phyloP scores from a whole-genome alignment of 1,139 yeast genomes.

The Saccharomycopsis hybrid region DNA sequence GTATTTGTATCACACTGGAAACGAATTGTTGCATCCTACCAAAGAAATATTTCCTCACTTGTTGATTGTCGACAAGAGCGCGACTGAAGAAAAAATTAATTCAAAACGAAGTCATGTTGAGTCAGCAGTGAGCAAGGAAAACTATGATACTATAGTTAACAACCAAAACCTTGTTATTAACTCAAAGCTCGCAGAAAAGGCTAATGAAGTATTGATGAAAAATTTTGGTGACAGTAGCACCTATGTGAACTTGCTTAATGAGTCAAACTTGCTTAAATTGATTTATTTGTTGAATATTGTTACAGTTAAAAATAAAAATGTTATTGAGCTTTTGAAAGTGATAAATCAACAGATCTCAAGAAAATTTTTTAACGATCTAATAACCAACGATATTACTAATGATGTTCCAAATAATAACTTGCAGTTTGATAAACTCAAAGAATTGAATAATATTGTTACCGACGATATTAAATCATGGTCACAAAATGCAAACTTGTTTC shows the following conservation, averaged over 20 bases:
- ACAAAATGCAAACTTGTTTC: conserved; percentile 12
- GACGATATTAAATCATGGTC: conserved; percentile 18
- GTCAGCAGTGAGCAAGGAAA: not conserved
- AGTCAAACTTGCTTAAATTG: conserved; percentile 15
- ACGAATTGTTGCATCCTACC: conserved; percentile 11
- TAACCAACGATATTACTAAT: no score
- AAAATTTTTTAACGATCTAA: conserved; percentile 9
- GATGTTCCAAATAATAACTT: conserved; percentile 1
- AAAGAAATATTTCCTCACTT: conserved; percentile 16
- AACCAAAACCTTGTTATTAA: conserved; percentile 6
- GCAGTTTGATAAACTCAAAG: not conserved
- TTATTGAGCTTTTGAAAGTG: conserved; percentile 11
- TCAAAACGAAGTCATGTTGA: not conserved
- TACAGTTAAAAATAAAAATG: conserved; percentile 6
- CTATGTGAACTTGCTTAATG: conserved; percentile 12
- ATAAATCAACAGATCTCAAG: conserved; percentile 10
- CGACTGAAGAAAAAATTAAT: not conserved
- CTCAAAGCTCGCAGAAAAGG: conserved; percentile 12
- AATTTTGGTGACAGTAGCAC: conserved; percentile 16
- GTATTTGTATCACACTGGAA: conserved; percentile 14
- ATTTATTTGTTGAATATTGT: conserved; percentile 11
- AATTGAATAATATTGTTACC: conserved; percentile 1
- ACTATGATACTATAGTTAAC: not conserved
- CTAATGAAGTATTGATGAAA: conserved; percentile 19
- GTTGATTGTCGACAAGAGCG: conserved; percentile 8